These are phyloP conservation scores for Tuber indicum DNA, from an alignment of 495 filamentous ascomycete genomes.

Conservation along the genomic window DNA sequence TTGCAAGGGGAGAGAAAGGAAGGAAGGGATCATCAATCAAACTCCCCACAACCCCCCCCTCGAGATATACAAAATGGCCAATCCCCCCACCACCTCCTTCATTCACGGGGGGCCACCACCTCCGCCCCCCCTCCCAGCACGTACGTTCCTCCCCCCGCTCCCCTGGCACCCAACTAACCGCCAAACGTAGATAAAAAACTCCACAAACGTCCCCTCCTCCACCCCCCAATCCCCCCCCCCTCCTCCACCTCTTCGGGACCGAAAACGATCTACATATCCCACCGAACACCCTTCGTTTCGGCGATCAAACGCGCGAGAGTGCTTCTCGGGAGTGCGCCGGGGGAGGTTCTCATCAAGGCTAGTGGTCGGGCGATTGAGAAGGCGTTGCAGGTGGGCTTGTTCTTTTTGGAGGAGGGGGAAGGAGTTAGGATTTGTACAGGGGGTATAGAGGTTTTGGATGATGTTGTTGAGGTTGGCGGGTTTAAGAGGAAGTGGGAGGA, in stretches of 20 bases:
- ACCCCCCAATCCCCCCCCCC: slow-evolving; percentile 53
- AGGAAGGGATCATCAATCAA: neutral
- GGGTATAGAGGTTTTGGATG: slow-evolving; percentile 64
- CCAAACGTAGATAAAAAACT: slow-evolving; percentile 46
- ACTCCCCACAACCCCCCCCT: neutral
- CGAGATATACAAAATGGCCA: neutral
- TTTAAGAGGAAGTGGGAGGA: slow-evolving; percentile 6
- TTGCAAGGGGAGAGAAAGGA: neutral
- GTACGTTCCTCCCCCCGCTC: neutral
- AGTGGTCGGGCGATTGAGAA: slow-evolving; percentile 74
- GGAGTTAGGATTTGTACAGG: slow-evolving; percentile 56
- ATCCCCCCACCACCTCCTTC: neutral
- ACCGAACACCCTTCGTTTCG: slow-evolving; percentile 69
- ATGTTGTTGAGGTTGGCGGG: slow-evolving; percentile 50
- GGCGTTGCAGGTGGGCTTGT: slow-evolving; percentile 57
- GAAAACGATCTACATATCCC: slow-evolving; percentile 74
- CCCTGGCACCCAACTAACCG: neutral
- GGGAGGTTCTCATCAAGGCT: slow-evolving; percentile 62
- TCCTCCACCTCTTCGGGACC: slow-evolving; percentile 46
- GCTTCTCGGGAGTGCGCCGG: slow-evolving; percentile 58
- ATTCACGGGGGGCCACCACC: neutral
- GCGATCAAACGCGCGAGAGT: slow-evolving; percentile 72
- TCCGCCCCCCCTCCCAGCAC: slow-evolving; percentile 6
- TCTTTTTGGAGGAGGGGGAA: slow-evolving; percentile 57
- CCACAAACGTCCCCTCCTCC: slow-evolving; percentile 65